Evolutionary conservation across 176 grass and related monocot genomes (phyloP), one percentile per base, ranked within the genome.

Genomic region (Elaeis guineensis): DNA sequence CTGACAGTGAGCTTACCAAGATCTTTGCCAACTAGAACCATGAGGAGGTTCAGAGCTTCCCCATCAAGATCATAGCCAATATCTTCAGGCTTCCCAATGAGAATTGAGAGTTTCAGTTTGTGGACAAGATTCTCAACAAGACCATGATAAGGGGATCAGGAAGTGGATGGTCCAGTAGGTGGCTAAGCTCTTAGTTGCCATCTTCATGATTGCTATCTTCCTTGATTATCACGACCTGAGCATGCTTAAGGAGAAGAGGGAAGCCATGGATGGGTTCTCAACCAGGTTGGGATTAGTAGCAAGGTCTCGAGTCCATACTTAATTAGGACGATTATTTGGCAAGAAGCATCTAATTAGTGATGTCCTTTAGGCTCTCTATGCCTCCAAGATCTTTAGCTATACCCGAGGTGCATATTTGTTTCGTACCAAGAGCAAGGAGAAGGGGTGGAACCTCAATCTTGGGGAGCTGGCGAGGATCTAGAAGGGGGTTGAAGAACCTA

Each of bases 161-260:
- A 98, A 98, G 56, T 98, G 93, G 93, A 98, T 84, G 0, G 93
- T 98, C 57, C 93, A 98, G 72, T 23, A 98, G 49, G 87, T 84
- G 0, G 87, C 84, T 1, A 87, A 97, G 70, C 84, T 97, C 2
- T 83, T 87, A 0, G 75, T 97, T 25, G 87, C 87, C 1, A 79
- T 84, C 0, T 87, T 87, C 6, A 98, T 87, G 0, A 91, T 97
- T 50, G 93, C 87, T 0, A 84, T 83, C 0, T 91, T 81, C 0
- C 65, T 95, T 0, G 89, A 95, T 5, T 70, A 77, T 51, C 64
- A 81, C 55, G 89, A 85, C 68, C 29, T 95, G 35, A 87, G 79
- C 3, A 85, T 81, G n/a, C 73, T 98, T 64, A 98, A 98, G 73
- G 93, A 98, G 0, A 84, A 98, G 71, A 74, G 84, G 2, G 87